Evolutionary conservation across 495 filamentous ascomycete species (phyloP), one percentile per base, ranked within the genome.

Genomic region (Xylaria longipes): DNA sequence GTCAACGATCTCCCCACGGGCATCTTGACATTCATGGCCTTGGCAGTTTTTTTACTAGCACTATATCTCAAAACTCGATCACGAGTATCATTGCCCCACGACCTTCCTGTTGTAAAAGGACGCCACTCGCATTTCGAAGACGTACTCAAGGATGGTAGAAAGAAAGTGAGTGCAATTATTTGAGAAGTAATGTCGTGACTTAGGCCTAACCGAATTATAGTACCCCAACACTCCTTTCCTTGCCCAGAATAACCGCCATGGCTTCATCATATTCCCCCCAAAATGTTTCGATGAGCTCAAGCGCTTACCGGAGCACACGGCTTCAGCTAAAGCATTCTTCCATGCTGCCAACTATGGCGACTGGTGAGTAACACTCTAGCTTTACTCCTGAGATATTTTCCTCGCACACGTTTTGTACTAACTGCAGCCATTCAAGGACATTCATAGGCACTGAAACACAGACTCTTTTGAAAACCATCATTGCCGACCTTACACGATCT

Each of bases 241-340:
- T 0, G 62, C 62, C 12, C 15, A 9, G 1, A 65, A 65, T 27
- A 20, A n/a, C 4, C 39, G 62, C 5, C 43, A 65, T 12, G 50
- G 62, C 17, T 66, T 35, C 25, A 17, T 66, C 25, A 52, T 66
- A 11, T 65, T 65, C 45, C 63, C 63, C 2, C 63, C 63, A 1
- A 14, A 3, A 7, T 22, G 14, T 3, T 66, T 50, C 45, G 63
- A 66, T 9, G 63, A 66, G 31, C 25, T 66, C 20, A 66, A 66
- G 63, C 63, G 45, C 25, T 15, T 66, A 25, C 63, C 63, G 3
- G 45, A 66, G 46, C 45, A 50, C 29, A 66, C 43, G 1, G 63
- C 63, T 0, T 66, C 63, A 2, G 63, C 45, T 2, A 66, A 22
- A 6, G 4, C 43, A 14, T 66, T 52, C 29, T 66, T 66, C n/a